Evolutionary conservation across 148 eudicot species (phyloP).

Genomic region (Amaranthus palmeri): DNA sequence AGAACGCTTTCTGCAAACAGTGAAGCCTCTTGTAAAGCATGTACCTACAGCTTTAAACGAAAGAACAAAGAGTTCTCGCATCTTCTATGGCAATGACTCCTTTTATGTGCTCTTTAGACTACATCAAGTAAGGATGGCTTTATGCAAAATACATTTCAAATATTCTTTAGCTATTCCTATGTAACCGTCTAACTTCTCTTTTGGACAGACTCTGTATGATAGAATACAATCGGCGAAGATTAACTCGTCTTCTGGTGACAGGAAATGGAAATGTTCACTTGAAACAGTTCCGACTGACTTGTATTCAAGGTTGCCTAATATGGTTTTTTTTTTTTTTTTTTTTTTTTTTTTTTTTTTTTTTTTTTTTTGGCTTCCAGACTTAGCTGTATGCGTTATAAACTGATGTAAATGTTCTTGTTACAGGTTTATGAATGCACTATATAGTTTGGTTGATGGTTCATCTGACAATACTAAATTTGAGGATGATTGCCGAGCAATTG

Average conservation of each 20-base stretch:
- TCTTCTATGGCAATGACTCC: slow-evolving; percentile 82
- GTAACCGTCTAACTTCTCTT: background rate
- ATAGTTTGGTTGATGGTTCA: slow-evolving; percentile 76
- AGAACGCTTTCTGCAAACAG: slow-evolving; percentile 43
- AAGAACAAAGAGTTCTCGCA: slow-evolving; percentile 34
- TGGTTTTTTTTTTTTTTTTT: slow-evolving; percentile 11
- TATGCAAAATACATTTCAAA: background rate
- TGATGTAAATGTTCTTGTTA: slow-evolving; percentile 8
- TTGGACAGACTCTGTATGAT: slow-evolving; percentile 67
- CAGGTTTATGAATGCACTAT: slow-evolving; percentile 76
- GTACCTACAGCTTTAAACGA: slow-evolving; percentile 35
- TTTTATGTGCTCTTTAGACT: slow-evolving; percentile 87
- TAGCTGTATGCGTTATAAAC: slow-evolving; percentile 3
- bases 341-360: slow-evolving; percentile 7
- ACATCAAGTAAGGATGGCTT: slow-evolving; percentile 57
- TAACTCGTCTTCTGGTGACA: slow-evolving; percentile 56
- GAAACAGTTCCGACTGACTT: slow-evolving; percentile 47
- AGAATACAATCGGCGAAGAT: slow-evolving; percentile 73
- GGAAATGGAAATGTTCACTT: slow-evolving; percentile 63
- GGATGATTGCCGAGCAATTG: slow-evolving; percentile 88
- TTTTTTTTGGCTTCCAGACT: slow-evolving; percentile 1
- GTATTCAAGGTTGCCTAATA: slow-evolving; percentile 51
- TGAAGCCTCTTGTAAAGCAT: slow-evolving; percentile 61
- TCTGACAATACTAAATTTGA: slow-evolving; percentile 84
- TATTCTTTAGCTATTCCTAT: background rate